Evolutionary conservation across 305 asterid species (phyloP), one percentile per base, ranked within the genome.

Genomic region (Vinca major): DNA sequence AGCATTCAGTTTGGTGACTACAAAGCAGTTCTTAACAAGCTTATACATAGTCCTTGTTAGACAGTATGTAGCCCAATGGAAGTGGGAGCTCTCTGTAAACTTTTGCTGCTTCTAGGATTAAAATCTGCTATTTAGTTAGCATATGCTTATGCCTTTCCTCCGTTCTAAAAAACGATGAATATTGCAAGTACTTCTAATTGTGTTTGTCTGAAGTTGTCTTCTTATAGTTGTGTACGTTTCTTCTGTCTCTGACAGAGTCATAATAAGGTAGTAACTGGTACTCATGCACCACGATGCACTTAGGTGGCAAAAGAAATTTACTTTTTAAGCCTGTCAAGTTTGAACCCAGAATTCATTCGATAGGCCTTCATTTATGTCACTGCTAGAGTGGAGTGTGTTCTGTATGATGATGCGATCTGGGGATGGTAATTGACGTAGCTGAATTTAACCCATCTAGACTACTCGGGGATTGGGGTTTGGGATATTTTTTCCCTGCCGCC

Each of bases 1-100:
- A 78, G 73, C 2, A 16, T 55, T 65, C 81, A 64, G 56, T 64
- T 66, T 26, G 82, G 84, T 44, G 82, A 88, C 72, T 84, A 71
- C 52, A 69, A 48, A 53, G 61, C 71, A 12, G 43, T 50, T 20
- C 73, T 80, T 65, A n/a, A 19, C 61, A 72, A 76, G 64, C 68
- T 58, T 70, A 49, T 86, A 44, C 73, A 67, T 57, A 69, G 57
- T 21, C 47, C 36, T 51, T 5, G 6, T 55, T 70, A 79, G 72
- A 53, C 85, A 17, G 19, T 63, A 5, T 4, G 33, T 63, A 4
- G 21, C 40, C 50, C 33, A 40, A 44, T 36, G 45, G 49, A 37
- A 7, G 17, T 40, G 16, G 1, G 66, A 36, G 20, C 13, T 5
- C 2, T 16, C 8, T 57, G 17, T 13, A 57, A 33, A 41, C 1